phyloP scores from a whole-genome alignment of 2,329 filamentous ascomycete species.

The Hymenoscyphus scutula region DNA sequence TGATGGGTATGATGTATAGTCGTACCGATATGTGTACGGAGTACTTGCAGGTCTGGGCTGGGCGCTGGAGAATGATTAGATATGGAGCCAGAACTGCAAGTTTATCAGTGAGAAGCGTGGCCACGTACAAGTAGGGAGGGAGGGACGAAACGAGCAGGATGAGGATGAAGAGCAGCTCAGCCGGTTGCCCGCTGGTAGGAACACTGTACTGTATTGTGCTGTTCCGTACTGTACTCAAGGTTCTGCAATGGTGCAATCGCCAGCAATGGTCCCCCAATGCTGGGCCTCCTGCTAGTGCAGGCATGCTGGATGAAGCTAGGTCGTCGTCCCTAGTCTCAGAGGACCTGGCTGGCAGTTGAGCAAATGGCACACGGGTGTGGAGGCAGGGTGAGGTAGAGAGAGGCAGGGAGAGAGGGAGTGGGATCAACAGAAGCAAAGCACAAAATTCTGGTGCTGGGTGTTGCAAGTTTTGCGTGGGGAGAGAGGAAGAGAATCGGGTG shows the following conservation, averaged over 20 bases:
- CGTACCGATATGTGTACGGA: background rate
- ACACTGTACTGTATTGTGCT: too few species aligned
- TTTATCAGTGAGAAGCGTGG: slow-evolving; percentile 1
- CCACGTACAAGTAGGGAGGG: background rate
- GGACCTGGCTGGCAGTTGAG: background rate
- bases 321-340: background rate
- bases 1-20: background rate
- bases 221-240: too few species aligned
- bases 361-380: background rate
- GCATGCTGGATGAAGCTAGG: background rate
- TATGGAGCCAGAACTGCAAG: background rate
- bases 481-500: too few species aligned
- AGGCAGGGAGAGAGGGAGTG: background rate
- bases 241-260: too few species aligned
- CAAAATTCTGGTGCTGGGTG: too few species aligned
- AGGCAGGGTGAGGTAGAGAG: background rate
- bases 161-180: too few species aligned
- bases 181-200: background rate
- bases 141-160: too few species aligned
- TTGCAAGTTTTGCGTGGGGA: too few species aligned
- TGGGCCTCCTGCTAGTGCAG: background rate
- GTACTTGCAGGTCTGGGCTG: slow-evolving; percentile 1
- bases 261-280: background rate
- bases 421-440: too few species aligned
- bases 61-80: background rate